phyloP scores from a whole-genome alignment of 495 filamentous ascomycete genomes.

The Chaetomium cochliodes region DNA sequence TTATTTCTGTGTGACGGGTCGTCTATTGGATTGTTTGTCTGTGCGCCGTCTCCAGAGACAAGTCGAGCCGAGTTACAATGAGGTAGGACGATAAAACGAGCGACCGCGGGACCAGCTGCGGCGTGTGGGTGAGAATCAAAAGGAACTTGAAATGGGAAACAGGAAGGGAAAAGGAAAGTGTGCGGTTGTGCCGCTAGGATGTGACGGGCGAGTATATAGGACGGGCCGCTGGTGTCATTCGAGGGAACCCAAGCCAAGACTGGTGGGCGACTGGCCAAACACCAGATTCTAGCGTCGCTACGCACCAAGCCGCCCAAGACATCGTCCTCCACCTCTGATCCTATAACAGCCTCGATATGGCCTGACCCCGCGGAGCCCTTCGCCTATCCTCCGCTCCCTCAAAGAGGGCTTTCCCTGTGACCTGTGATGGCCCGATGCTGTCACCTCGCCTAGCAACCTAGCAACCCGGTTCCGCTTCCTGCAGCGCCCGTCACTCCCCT shows the following conservation, averaged over 20 bases:
- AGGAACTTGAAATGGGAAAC: background rate
- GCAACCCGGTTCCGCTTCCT: background rate
- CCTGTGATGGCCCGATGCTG: background rate
- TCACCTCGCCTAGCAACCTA: background rate
- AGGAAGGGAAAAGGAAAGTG: slow-evolving; percentile 8
- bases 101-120: slow-evolving; percentile 24
- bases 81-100: slow-evolving; percentile 14
- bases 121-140: slow-evolving; percentile 7
- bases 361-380: background rate
- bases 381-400: no score
- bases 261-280: background rate
- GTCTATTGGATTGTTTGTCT: slow-evolving; percentile 9
- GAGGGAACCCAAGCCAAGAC: background rate
- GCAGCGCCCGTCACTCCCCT: background rate
- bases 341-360: background rate
- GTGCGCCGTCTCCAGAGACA: slow-evolving; percentile 3
- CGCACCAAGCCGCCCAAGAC: background rate
- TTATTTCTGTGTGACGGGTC: background rate
- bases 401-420: no score
- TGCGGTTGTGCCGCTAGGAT: slow-evolving; percentile 5
- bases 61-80: background rate
- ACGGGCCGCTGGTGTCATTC: background rate
- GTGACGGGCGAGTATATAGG: slow-evolving; percentile 14
- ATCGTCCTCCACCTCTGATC: background rate
- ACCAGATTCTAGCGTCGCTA: background rate